Evolutionary conservation across 495 filamentous ascomycete genomes (phyloP).

Genomic region (Cairneyella variabilis): DNA sequence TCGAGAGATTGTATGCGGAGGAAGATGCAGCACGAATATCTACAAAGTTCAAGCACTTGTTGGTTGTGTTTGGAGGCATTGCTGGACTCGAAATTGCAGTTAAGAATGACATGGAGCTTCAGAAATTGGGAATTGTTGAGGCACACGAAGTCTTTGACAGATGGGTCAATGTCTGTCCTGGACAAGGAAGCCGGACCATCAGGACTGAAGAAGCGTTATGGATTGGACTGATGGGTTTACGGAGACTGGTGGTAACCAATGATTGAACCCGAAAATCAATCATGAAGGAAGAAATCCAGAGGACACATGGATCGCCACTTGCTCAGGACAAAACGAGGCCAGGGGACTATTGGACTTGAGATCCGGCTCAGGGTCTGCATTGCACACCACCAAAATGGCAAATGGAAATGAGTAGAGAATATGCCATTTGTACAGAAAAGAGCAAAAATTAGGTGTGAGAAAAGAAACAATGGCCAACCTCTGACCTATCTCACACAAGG

Average conservation of each 20-base stretch:
- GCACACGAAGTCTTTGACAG: slow-evolving; percentile 67
- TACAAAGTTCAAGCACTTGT: slow-evolving; percentile 57
- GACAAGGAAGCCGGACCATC: slow-evolving; percentile 73
- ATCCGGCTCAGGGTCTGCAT: too few species aligned
- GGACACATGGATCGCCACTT: too few species aligned
- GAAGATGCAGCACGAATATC: slow-evolving; percentile 36
- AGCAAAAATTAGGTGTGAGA: too few species aligned
- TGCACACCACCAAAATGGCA: too few species aligned
- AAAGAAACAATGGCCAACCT: too few species aligned
- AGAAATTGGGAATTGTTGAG: slow-evolving; percentile 48
- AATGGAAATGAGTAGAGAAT: too few species aligned
- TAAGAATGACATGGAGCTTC: slow-evolving; percentile 57
- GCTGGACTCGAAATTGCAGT: slow-evolving; percentile 68
- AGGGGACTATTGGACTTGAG: too few species aligned
- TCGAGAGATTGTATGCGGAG: slow-evolving; percentile 34
- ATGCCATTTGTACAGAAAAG: too few species aligned
- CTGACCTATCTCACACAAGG: too few species aligned
- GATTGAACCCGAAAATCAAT: too few species aligned
- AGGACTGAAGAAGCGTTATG: slow-evolving; percentile 76
- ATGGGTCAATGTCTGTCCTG: slow-evolving; percentile 71
- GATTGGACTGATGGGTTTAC: slow-evolving; percentile 59
- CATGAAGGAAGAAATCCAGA: too few species aligned
- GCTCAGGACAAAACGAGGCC: too few species aligned
- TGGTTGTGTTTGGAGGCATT: slow-evolving; percentile 71
- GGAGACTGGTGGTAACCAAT: slow-evolving; percentile 37